Base-by-base conservation (phyloP, 306 rosid species). In the Echinosophora koreensis region DNA sequence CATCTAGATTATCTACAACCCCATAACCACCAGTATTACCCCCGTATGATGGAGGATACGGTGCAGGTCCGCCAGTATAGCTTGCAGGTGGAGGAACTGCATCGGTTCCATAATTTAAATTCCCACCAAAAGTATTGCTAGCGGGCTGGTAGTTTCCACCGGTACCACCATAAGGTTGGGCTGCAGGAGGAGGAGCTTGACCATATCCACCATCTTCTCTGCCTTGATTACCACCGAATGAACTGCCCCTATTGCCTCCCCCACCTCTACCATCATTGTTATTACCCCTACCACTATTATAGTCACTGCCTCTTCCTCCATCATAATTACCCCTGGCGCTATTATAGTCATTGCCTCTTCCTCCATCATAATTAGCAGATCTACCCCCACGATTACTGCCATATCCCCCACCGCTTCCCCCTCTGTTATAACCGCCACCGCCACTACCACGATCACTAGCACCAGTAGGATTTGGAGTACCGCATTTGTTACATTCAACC, bases 71-170 rank as follows among this genome's bases (percentile, higher is more conserved):
- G 37, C 97, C 98, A 37, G 96, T 78, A 81, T 91, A 96, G 79
- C 91, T 90, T 35, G 94, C 78, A 5, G 99, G 97, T 32, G 97
- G 98, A 56, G 99, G 99, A 84, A 91, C 96, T 6, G 98, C 99
- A 61, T 95, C 97, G 1, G 92, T 79, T 70, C 97, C 98, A 79
- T 90, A 91, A 77, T 58, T 79, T 50, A 84, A 76, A 90, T 82
- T 89, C 49, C 86, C 90, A 65, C 87, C 91, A 77, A 79, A 87
- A 44, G 86, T 79, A 80, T 77, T 81, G 67, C 77, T 80, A 15
- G 93, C 59, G 39, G 96, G 87, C 4, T 88, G 91, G 73, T 84
- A 86, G 77, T 78, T 84, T 28, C 93, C 97, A 60, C 91, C 88
- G 64, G 88, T 82, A 58, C 28, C 47, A 7, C 90, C 93, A 74